A percentile compares a stretch with the other conserved stretches of the same genome.
phyloP scores from a whole-genome alignment of 306 rosid species.

The Vigna nakashimae region DNA sequence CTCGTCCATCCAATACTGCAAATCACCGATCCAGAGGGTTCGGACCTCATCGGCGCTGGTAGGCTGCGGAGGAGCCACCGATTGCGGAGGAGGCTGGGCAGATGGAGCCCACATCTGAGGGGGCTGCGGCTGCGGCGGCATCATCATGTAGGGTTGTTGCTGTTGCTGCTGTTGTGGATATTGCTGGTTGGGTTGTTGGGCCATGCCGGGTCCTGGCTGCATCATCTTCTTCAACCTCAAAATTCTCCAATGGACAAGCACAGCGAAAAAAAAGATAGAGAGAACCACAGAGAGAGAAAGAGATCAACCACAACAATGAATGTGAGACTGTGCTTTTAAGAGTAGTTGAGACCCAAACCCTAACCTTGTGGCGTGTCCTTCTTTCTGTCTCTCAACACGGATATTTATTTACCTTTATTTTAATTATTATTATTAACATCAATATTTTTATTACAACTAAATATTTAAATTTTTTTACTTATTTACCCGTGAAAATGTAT shows the following conservation, averaged over 20 bases:
- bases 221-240: constrained; percentile 57
- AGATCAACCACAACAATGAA: not conserved
- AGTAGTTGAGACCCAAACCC: constrained; percentile 52
- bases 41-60: constrained; percentile 81
- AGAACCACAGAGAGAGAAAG: not conserved
- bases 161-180: constrained; percentile 51
- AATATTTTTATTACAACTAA: not conserved
- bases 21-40: constrained; percentile 97
- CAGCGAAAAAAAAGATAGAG: not conserved
- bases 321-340: constrained; percentile 38
- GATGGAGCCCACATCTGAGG: constrained; percentile 70
- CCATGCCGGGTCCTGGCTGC: constrained; percentile 80
- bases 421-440: too few species aligned
- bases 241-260: constrained; percentile 15
- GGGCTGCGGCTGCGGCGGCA: constrained; percentile 71
- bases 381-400: constrained; percentile 16
- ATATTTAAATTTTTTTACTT: not conserved
- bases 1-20: constrained; percentile 98
- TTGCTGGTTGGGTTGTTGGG: constrained; percentile 68
- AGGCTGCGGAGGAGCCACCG: constrained; percentile 52
- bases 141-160: constrained; percentile 85
- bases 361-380: constrained; percentile 38
- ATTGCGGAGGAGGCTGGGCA: constrained; percentile 53
- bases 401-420: not conserved
- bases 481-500: too few species aligned